Evolutionary conservation across 1,284 basidiomycete species (phyloP).

Genomic region (Apiotrichum mycotoxinovorans): DNA sequence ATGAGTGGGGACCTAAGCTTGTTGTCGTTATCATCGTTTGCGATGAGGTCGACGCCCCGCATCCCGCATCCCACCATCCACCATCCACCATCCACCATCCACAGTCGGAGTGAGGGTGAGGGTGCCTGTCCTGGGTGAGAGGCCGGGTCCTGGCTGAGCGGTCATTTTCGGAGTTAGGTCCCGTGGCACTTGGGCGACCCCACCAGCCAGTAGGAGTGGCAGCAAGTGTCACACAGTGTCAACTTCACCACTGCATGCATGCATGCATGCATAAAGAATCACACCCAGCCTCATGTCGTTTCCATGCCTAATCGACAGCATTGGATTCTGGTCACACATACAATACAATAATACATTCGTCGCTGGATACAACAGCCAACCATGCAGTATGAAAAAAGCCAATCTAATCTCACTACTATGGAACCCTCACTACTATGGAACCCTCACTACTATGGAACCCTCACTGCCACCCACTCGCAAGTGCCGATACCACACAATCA

Average conservation of each 20-base stretch:
- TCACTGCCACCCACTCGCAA: not conserved
- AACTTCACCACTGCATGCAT: not conserved
- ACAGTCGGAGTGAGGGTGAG: not conserved
- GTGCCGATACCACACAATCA: not conserved
- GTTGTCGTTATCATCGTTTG: not conserved
- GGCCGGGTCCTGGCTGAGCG: not conserved
- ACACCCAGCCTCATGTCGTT: no score
- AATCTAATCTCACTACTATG: no score
- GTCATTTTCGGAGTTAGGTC: constrained; percentile 3
- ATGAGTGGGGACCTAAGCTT: not conserved
- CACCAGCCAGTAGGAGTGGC: not conserved
- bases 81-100: no score
- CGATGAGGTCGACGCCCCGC: not conserved
- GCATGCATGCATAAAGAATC: no score
- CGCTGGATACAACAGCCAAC: not conserved
- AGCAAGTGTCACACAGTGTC: not conserved
- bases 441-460: no score
- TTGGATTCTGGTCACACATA: no score
- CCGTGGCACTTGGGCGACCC: not conserved
- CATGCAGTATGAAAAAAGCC: not conserved
- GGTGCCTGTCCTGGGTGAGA: not conserved
- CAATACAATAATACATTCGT: no score
- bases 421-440: no score
- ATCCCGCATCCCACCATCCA: no score
- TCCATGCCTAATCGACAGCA: no score